A percentile compares a stretch with the other conserved stretches of the same genome.
phyloP scores from a whole-genome alignment of 1,284 basidiomycete genomes.

The Ceratobasidium sp. region DNA sequence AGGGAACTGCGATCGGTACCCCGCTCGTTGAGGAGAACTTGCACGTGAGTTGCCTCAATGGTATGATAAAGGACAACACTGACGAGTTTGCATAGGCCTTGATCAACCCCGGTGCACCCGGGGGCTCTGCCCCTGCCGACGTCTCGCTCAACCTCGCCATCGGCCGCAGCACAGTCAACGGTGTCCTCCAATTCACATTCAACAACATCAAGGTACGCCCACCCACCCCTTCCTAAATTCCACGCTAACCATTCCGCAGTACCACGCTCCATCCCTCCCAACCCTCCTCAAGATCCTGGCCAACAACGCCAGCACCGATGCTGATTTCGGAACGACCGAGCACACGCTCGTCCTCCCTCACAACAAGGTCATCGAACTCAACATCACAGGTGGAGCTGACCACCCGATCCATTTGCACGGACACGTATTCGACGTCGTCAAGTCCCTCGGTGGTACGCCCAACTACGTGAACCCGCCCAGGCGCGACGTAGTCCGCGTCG shows the following conservation, averaged over 20 bases:
- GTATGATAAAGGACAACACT: not conserved
- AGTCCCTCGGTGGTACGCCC: slow-evolving; percentile 28
- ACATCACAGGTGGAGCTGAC: slow-evolving; percentile 31
- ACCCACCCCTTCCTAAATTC: not conserved
- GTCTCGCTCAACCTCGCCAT: slow-evolving; percentile 22
- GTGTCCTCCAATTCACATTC: slow-evolving; percentile 25
- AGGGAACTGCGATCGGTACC: slow-evolving; percentile 17
- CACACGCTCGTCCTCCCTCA: slow-evolving; percentile 25
- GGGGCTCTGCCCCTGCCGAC: slow-evolving; percentile 32
- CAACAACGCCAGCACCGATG: slow-evolving; percentile 28
- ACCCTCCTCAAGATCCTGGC: slow-evolving; percentile 34
- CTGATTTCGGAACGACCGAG: slow-evolving; percentile 22
- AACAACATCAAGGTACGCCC: slow-evolving; percentile 24
- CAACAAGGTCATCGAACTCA: slow-evolving; percentile 34
- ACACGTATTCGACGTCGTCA: slow-evolving; percentile 30
- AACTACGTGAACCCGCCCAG: slow-evolving; percentile 48
- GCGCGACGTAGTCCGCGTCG: slow-evolving; percentile 47
- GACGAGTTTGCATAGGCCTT: slow-evolving; percentile 1
- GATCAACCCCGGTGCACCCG: slow-evolving; percentile 23
- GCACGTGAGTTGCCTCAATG: slow-evolving; percentile 4
- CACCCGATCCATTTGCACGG: slow-evolving; percentile 35
- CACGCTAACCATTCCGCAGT: not conserved
- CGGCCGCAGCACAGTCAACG: slow-evolving; percentile 21
- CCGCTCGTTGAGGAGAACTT: slow-evolving; percentile 23
- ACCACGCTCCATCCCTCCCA: slow-evolving; percentile 8